Conservation (phyloP, 805 yeast species). For the Metschnikowia cubensis region DNA sequence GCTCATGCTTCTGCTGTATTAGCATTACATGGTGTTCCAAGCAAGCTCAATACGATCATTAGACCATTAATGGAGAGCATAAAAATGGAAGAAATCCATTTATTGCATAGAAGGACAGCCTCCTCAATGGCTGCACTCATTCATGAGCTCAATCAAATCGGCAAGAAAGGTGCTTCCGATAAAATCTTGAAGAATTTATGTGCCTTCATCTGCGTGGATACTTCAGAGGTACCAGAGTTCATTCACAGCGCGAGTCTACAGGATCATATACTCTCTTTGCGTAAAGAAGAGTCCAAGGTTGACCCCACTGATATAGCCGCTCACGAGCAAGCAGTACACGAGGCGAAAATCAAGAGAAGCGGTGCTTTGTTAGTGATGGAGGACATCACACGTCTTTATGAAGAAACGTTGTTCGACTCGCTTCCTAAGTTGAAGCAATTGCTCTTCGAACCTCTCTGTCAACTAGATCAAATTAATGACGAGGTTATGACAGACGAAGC, state of each 20-base stretch:
- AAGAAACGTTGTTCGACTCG: slow-evolving; percentile 49
- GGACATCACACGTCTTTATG: slow-evolving; percentile 50
- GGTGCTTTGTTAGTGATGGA: slow-evolving; percentile 79
- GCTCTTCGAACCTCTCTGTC: slow-evolving; percentile 62
- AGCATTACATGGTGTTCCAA: slow-evolving; percentile 65
- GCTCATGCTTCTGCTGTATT: slow-evolving; percentile 74
- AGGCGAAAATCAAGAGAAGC: slow-evolving; percentile 74
- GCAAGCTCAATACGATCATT: slow-evolving; percentile 83
- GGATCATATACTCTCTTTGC: slow-evolving; percentile 63
- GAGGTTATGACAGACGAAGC: slow-evolving; percentile 38
- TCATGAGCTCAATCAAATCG: slow-evolving; percentile 48
- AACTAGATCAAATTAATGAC: slow-evolving; percentile 24
- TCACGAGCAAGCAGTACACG: slow-evolving; percentile 60
- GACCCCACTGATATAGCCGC: slow-evolving; percentile 59
- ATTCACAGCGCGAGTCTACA: slow-evolving; percentile 53
- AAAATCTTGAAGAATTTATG: slow-evolving; percentile 87
- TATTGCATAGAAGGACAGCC: slow-evolving; percentile 72
- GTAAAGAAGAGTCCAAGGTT: slow-evolving; percentile 68
- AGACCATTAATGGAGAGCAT: slow-evolving; percentile 90
- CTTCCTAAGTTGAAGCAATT: slow-evolving; percentile 64
- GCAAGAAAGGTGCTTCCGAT: slow-evolving; percentile 73
- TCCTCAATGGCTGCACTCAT: slow-evolving; percentile 62
- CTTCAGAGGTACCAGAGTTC: slow-evolving; percentile 93
- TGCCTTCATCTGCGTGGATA: slow-evolving; percentile 91
- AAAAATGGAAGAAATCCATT: slow-evolving; percentile 63